Evolutionary conservation across 2,329 filamentous ascomycete species (phyloP), one percentile per base, ranked within the genome.

Genomic region (Phoma sp.): DNA sequence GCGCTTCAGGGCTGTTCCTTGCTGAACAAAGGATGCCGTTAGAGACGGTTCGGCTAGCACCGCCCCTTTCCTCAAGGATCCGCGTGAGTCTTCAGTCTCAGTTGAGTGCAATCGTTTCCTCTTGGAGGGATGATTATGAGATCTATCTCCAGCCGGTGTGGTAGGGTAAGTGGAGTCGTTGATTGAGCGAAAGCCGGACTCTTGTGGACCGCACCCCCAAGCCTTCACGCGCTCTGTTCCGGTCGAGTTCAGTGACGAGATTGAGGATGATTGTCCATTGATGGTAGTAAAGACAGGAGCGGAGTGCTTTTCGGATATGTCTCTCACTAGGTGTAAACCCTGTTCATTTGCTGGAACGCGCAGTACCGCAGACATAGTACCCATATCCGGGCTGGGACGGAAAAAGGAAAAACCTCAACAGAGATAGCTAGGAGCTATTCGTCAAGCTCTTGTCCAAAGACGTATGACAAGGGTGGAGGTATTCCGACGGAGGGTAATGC

Each of bases 101-200:
- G 25, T 21, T 15, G 51, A 53, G 28, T 9, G 77, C 7, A 90
- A 91, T 56, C 90, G 84, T 74, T 92, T 93, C 53, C 81, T 74
- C 61, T 82, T 83, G 66, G 86, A 84, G 74, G 70, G 64, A 47
- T 66, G 71, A 10, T 60, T 54, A 6, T 65, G 62, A 11, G 72
- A 71, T 10, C 38, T 49, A 14, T 64, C 65, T 45, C 57, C 53
- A 15, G 54, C 57, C 47, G 60, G 59, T 12, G 56, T 47, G 18
- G 60, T 54, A 30, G 69, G 63, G 26, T 70, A 65, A 42, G 57
- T 53, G 17, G 66, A 65, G 25, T 56, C 37, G 49, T 52, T 59
- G 29, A 51, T 55, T 17, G 62, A 60, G 36, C 55, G 61, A 37
- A 65, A 64, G 38, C 47, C 59, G 56, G 38, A 32, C 14, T 48